phyloP scores from a whole-genome alignment of 345 rosid genomes.

The Gynandropsis gynandra region DNA sequence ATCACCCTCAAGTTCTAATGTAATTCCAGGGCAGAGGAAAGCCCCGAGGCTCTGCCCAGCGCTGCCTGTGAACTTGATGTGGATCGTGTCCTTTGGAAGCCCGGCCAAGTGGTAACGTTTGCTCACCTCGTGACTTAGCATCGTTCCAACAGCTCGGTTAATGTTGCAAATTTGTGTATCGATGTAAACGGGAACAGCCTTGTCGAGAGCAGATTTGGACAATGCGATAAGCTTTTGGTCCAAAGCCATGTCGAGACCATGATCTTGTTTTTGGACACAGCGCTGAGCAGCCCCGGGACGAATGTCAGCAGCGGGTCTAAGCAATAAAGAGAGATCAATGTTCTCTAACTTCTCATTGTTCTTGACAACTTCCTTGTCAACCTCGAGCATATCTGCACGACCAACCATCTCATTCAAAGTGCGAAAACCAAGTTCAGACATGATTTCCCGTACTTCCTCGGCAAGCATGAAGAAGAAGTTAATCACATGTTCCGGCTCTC shows the following conservation, averaged over 20 bases:
- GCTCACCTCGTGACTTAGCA: slow-evolving; percentile 99
- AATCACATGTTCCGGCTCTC: slow-evolving; percentile 97
- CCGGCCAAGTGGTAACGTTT: slow-evolving; percentile 77
- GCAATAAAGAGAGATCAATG: slow-evolving; percentile 78
- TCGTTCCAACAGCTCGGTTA: slow-evolving; percentile 98
- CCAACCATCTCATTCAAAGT: slow-evolving; percentile 91
- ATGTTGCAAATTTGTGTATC: slow-evolving; percentile 77
- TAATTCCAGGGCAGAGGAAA: slow-evolving; percentile 87
- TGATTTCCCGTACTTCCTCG: slow-evolving; percentile 95
- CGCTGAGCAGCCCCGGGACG: slow-evolving; percentile 92
- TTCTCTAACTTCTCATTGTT: slow-evolving; percentile 79
- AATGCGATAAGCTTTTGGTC: slow-evolving; percentile 61
- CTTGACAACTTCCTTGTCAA: slow-evolving; percentile 73
- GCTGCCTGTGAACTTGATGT: slow-evolving; percentile 81
- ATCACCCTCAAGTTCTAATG: slow-evolving; percentile 92
- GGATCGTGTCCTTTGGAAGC: slow-evolving; percentile 80
- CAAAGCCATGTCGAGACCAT: slow-evolving; percentile 91
- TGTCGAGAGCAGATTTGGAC: slow-evolving; percentile 73
- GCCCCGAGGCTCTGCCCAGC: slow-evolving; percentile 99
- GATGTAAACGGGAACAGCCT: slow-evolving; percentile 73
- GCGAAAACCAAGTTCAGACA: slow-evolving; percentile 86
- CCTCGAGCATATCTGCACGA: slow-evolving; percentile 98
- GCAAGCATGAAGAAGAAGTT: slow-evolving; percentile 98
- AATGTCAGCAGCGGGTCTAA: slow-evolving; percentile 90
- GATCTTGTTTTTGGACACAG: slow-evolving; percentile 94